phyloP scores from a whole-genome alignment of 306 rosid species.

The Cucumis cinereus region DNA sequence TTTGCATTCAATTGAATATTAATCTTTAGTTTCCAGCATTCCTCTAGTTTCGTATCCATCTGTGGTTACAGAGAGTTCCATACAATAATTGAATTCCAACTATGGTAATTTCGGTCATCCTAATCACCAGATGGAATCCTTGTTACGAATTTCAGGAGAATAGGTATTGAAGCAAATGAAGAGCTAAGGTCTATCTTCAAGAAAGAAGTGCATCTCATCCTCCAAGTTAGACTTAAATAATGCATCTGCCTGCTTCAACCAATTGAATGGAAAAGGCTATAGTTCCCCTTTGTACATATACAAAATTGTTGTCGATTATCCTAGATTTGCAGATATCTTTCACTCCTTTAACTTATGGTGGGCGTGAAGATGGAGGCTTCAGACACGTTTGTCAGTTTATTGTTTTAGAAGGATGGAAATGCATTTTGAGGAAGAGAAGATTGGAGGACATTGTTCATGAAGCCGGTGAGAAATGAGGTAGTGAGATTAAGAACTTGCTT shows the following conservation, averaged over 20 bases:
- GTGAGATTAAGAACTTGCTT: neutral
- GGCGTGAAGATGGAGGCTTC: neutral
- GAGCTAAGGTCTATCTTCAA: slow-evolving; percentile 86
- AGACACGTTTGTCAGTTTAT: neutral
- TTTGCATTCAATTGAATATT: neutral
- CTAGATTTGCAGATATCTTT: neutral
- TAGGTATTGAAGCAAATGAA: slow-evolving; percentile 90
- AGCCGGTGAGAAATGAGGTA: neutral
- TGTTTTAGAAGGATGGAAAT: neutral
- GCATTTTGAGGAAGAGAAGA: neutral
- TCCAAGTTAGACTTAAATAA: slow-evolving; percentile 65
- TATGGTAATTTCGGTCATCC: neutral
- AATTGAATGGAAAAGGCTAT: neutral
- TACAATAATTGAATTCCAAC: neutral
- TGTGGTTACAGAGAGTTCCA: neutral
- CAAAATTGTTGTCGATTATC: neutral
- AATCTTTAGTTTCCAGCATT: neutral
- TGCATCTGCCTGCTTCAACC: slow-evolving; percentile 1
- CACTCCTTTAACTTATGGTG: neutral
- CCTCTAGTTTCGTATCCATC: neutral
- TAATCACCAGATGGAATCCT: neutral
- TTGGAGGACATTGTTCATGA: neutral
- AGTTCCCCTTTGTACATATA: neutral
- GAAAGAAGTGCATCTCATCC: slow-evolving; percentile 81
- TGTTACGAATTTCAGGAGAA: slow-evolving; percentile 47